phyloP scores from a whole-genome alignment of 1,284 basidiomycete genomes.

The Austroboletus olivaceoglutinosus region DNA sequence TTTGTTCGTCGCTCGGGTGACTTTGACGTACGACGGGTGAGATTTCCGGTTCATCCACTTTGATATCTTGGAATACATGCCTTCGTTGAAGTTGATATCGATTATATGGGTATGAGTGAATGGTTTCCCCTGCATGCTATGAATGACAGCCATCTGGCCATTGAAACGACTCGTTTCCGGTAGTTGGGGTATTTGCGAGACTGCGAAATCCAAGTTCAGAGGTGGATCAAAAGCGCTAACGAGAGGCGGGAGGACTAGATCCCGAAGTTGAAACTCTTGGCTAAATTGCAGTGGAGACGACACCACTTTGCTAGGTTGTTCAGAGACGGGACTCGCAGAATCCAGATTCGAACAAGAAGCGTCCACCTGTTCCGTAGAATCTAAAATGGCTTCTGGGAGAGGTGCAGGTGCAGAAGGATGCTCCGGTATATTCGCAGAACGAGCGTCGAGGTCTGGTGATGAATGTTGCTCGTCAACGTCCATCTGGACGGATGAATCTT shows the following conservation, averaged over 20 bases:
- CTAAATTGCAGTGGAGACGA: slow-evolving; percentile 2
- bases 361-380: slow-evolving; percentile 5
- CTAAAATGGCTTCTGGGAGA: neutral
- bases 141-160: slow-evolving; percentile 18
- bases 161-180: slow-evolving; percentile 13
- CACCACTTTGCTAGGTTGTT: neutral
- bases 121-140: slow-evolving; percentile 19
- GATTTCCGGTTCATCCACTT: slow-evolving; percentile 24
- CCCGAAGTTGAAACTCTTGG: neutral
- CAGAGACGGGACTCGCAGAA: neutral
- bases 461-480: slow-evolving; percentile 2
- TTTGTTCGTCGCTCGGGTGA: neutral
- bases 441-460: neutral
- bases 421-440: neutral
- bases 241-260: slow-evolving; percentile 14
- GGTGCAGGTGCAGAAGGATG: neutral
- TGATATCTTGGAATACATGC: slow-evolving; percentile 17
- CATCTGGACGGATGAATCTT: neutral
- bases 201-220: slow-evolving; percentile 20
- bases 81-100: slow-evolving; percentile 23
- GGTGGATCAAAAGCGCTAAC: slow-evolving; percentile 15
- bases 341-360: neutral
- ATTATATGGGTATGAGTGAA: slow-evolving; percentile 22
- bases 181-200: neutral
- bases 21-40: slow-evolving; percentile 22